phyloP scores from a whole-genome alignment of 1,284 basidiomycete genomes.

The Farysia itapuensis region DNA sequence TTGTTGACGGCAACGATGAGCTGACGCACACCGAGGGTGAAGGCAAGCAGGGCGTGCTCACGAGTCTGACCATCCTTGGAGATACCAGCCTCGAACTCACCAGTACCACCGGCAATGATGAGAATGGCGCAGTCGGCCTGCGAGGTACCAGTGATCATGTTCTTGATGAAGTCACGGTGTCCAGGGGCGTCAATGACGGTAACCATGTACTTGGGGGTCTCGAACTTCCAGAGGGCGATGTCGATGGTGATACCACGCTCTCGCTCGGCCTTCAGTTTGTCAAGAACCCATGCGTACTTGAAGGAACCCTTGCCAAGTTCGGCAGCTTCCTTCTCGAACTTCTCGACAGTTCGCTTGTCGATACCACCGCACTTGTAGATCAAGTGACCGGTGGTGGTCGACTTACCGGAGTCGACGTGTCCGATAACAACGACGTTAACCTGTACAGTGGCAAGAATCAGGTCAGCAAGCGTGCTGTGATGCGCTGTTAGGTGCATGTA shows the following conservation, averaged over 20 bases:
- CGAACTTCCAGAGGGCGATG: constrained; percentile 71
- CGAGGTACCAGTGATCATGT: constrained; percentile 75
- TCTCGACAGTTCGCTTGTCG: constrained; percentile 99
- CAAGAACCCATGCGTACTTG: constrained; percentile 96
- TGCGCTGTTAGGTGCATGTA: too few species aligned
- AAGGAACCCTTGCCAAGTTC: constrained; percentile 99
- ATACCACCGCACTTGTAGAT: constrained; percentile 99
- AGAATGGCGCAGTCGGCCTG: constrained; percentile 99
- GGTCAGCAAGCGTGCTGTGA: not conserved
- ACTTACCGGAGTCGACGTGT: constrained; percentile 71
- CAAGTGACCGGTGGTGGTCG: constrained; percentile 99
- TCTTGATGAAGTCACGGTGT: constrained; percentile 99
- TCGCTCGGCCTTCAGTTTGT: constrained; percentile 99
- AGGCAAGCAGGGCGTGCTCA: constrained; percentile 99
- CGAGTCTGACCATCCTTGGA: constrained; percentile 99
- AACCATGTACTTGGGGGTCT: constrained; percentile 62
- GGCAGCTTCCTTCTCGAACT: constrained; percentile 99
- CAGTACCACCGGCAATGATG: constrained; percentile 98
- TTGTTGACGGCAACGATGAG: constrained; percentile 99
- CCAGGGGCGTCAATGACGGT: constrained; percentile 97
- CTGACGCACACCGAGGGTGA: constrained; percentile 99
- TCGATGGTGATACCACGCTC: constrained; percentile 99
- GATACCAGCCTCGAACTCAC: constrained; percentile 99
- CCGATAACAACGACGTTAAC: constrained; percentile 61
- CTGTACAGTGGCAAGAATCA: constrained; percentile 17